phyloP scores from a whole-genome alignment of 1,139 yeast genomes.

The Hansenula lynferdii region DNA sequence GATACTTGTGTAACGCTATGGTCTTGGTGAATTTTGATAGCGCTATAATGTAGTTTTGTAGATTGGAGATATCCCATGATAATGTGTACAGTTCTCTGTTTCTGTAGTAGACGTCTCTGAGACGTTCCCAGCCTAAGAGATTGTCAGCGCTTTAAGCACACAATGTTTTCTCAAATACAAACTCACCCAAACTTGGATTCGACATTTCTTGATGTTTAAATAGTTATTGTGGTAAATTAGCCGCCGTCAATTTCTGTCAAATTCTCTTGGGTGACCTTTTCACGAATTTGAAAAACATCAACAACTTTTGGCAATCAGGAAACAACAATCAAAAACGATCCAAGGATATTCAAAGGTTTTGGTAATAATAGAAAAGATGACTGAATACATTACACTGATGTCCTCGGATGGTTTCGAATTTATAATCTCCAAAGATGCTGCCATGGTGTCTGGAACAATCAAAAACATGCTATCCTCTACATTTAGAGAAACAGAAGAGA shows the following conservation, averaged over 20 bases:
- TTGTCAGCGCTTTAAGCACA: too few relatives aligned
- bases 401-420: slow-evolving; percentile 72
- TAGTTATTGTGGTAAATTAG: too few relatives aligned
- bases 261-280: too few relatives aligned
- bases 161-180: neutral
- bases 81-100: slow-evolving; percentile 39
- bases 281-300: too few relatives aligned
- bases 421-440: slow-evolving; percentile 69
- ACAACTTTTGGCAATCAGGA: too few relatives aligned
- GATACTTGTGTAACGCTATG: slow-evolving; percentile 13
- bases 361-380: too few relatives aligned
- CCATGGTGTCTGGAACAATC: slow-evolving; percentile 77
- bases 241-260: too few relatives aligned
- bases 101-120: slow-evolving; percentile 58
- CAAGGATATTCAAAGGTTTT: too few relatives aligned
- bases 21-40: slow-evolving; percentile 19
- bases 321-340: too few relatives aligned
- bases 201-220: too few relatives aligned
- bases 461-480: slow-evolving; percentile 34
- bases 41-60: slow-evolving; percentile 11
- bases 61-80: slow-evolving; percentile 14
- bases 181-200: slow-evolving; percentile 25
- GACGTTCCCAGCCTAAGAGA: slow-evolving; percentile 62
- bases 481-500: slow-evolving; percentile 34
- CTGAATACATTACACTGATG: slow-evolving; percentile 56